Conservation (phyloP, 495 filamentous ascomycete species). For the Podospora sp. region DNA sequence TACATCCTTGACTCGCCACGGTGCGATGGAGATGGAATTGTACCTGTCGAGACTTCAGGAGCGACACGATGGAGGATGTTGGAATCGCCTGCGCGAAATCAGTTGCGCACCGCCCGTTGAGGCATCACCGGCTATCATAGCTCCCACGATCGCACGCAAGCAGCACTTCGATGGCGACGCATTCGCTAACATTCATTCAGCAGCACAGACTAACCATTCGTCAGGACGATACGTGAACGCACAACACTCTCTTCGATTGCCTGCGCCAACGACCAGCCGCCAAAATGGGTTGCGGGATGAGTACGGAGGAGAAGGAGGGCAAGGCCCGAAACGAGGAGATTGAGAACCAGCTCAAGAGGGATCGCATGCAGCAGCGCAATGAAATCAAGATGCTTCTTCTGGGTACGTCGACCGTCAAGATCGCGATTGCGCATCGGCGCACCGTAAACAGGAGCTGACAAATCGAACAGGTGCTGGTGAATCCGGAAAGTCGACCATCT, state of each 20-base stretch:
- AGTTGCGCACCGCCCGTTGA: background rate
- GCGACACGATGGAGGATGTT: background rate
- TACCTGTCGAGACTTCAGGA: background rate
- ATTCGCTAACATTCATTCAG: background rate
- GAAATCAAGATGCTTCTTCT: constrained; percentile 99
- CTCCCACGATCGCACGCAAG: background rate
- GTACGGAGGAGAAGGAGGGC: constrained; percentile 99
- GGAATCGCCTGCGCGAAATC: background rate
- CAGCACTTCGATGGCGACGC: background rate
- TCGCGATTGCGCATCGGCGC: background rate
- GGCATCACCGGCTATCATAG: background rate
- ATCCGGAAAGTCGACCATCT: constrained; percentile 98
- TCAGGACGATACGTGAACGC: constrained; percentile 22
- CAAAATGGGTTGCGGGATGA: constrained; percentile 99
- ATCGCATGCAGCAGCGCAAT: constrained; percentile 93
- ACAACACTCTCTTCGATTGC: constrained; percentile 25
- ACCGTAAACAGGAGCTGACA: constrained; percentile 22
- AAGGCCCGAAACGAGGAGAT: constrained; percentile 99
- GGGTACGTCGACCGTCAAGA: constrained; percentile 59
- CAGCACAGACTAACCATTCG: background rate
- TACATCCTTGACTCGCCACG: background rate
- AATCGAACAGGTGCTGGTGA: constrained; percentile 83
- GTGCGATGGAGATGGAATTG: background rate
- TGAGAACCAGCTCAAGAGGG: constrained; percentile 94
- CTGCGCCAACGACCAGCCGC: constrained; percentile 34